Evolutionary conservation across 2,329 filamentous ascomycete species (phyloP), one percentile per base, ranked within the genome.

Genomic region (Claviceps capensis): DNA sequence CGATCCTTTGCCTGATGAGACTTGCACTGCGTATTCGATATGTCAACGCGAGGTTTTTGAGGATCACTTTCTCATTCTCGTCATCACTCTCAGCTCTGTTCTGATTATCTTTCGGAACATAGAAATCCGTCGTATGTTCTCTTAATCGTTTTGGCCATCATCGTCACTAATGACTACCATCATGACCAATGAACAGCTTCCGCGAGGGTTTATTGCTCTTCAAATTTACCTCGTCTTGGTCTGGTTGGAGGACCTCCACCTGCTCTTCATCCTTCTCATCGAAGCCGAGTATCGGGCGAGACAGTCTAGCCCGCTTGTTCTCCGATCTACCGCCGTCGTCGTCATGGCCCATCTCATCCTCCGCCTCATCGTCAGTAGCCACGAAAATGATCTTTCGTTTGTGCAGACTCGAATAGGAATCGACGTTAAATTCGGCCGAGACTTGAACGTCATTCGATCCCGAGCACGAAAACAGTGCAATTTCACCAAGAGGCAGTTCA

Each of bases 361-460:
- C 63, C 8, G 66, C 64, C 0, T 48, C 22, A 51, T 43, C 47
- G 1, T 48, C 19, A 23, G 65, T 65, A 16, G 66, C 67, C 0
- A 57, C 52, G 0, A 67, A 58, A 26, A 38, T 2, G 63, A 57
- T 2, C 56, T 62, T 50, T 1, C 63, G 61, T 44, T 66, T 67
- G 3, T 57, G 56, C 8, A 58, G 55, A 7, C 62, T 52, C 30
- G 8, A 30, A 30, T 9, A 4, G 8, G 30, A 30, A 30, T 30
- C 30, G 30, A 30, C 30, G 23, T n/a, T 44, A 5, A 1, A 38
- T 4, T 40, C 57, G 0, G 49, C 51, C 2, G 46, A 47, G 2
- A 53, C 57, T 11, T 55, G 53, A 4, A 53, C 56, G 6, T 53
- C 48, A 4, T 55, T 52, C 1, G 50, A 50, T 13, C 41, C 44